Conservation (phyloP, 108 stramenopile genomes). For the Nitzschia putrida region DNA sequence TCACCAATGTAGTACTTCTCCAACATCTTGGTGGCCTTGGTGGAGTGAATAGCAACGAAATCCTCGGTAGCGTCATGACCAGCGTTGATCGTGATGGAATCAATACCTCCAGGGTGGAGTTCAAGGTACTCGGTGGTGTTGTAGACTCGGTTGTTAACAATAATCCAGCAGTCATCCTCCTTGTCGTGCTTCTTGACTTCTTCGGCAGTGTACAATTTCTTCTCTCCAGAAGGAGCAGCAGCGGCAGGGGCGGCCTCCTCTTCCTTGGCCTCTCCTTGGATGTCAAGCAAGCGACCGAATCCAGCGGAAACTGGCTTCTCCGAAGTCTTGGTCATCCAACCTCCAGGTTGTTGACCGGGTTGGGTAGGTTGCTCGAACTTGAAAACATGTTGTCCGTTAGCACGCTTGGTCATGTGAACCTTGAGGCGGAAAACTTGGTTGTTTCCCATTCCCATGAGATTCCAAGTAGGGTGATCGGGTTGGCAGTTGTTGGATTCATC, state of each 20-base stretch:
- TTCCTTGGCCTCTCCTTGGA: conserved; percentile 45
- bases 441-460: conserved; percentile 99
- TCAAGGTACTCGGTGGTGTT: conserved; percentile 93
- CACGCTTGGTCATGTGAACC: conserved; percentile 76
- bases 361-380: conserved; percentile 95
- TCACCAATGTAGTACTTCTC: conserved; percentile 93
- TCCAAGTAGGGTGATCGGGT: conserved; percentile 93
- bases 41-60: conserved; percentile 95
- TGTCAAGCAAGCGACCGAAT: conserved; percentile 69
- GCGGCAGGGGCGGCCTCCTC: conserved; percentile 43
- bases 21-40: conserved; percentile 91
- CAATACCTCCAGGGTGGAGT: conserved; percentile 92
- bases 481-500: conserved; percentile 92
- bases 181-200: conserved; percentile 90
- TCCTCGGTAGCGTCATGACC: conserved; percentile 95
- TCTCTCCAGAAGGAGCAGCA: conserved; percentile 31
- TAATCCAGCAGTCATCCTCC: conserved; percentile 93
- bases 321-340: conserved; percentile 91
- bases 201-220: conserved; percentile 76
- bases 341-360: conserved; percentile 89
- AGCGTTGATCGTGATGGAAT: conserved; percentile 93
- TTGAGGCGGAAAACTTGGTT: conserved; percentile 94
- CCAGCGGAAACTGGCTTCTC: conserved; percentile 82
- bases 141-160: conserved; percentile 90
- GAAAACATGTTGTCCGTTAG: conserved; percentile 70